Conservation (phyloP, 2,329 filamentous ascomycete genomes). For the Neophaeococcomyces aloes region DNA sequence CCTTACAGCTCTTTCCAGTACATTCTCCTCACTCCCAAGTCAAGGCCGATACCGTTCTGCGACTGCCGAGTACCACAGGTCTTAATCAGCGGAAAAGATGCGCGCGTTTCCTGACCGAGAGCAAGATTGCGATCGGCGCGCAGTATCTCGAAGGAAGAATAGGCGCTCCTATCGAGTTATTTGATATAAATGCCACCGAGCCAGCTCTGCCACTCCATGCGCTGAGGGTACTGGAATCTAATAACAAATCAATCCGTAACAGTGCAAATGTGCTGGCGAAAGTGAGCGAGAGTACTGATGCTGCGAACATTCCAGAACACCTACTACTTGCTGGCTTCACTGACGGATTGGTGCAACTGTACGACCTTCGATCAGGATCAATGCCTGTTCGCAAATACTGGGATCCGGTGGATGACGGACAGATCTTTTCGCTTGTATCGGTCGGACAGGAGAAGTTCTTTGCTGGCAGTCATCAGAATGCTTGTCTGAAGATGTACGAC, state of each 20-base stretch:
- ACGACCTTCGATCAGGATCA: constrained; percentile 47
- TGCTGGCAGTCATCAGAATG: constrained; percentile 47
- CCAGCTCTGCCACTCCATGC: constrained; percentile 26
- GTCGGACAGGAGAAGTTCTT: constrained; percentile 48
- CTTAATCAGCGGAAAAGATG: constrained; percentile 34
- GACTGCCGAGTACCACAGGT: constrained; percentile 19
- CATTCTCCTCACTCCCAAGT: constrained; percentile 21
- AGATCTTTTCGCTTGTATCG: constrained; percentile 48
- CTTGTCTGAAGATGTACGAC: constrained; percentile 53
- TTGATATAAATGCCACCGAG: constrained; percentile 38
- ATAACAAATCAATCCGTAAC: constrained; percentile 20
- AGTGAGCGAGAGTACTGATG: constrained; percentile 22
- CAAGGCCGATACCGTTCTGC: constrained; percentile 27
- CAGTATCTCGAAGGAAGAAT: constrained; percentile 28
- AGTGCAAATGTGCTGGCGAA: constrained; percentile 30
- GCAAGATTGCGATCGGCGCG: constrained; percentile 41
- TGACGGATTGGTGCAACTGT: constrained; percentile 47
- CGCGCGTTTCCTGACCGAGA: constrained; percentile 42
- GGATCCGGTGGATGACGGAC: constrained; percentile 48
- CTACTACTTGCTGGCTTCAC: constrained; percentile 52
- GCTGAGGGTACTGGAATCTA: constrained; percentile 22
- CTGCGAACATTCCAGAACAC: constrained; percentile 31
- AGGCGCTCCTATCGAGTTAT: constrained; percentile 39
- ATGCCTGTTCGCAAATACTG: constrained; percentile 40
- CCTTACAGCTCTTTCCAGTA: constrained; percentile 39